A percentile compares a stretch with the other conserved stretches of the same genome.
These are phyloP conservation scores for Xylaria palmicola DNA, from an alignment of 495 filamentous ascomycete genomes.

Conservation along the genomic window DNA sequence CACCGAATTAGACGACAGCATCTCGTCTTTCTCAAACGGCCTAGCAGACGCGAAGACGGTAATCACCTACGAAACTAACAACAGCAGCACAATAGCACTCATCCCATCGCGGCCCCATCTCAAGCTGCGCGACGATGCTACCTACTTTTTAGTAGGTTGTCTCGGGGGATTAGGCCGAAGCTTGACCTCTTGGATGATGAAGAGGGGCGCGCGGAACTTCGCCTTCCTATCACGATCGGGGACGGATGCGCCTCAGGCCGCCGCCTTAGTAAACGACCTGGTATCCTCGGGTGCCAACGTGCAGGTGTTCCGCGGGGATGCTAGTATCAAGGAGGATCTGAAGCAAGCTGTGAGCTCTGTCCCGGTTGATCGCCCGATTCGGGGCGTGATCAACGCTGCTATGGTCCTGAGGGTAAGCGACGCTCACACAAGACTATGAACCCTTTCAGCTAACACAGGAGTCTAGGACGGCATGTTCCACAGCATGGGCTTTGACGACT, in stretches of 20 bases:
- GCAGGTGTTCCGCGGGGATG: conserved; percentile 33
- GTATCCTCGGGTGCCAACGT: conserved; percentile 19
- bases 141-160: conserved; percentile 54
- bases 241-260: conserved; percentile 18
- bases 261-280: conserved; percentile 20
- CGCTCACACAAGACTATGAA: conserved; percentile 2
- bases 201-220: conserved; percentile 50
- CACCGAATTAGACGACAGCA: no score
- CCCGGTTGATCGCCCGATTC: conserved; percentile 27
- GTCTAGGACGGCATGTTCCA: conserved; percentile 20
- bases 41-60: no score
- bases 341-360: conserved; percentile 14
- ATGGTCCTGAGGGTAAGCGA: conserved; percentile 33
- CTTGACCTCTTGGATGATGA: conserved; percentile 49
- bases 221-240: conserved; percentile 53
- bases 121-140: conserved; percentile 23
- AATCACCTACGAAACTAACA: no score
- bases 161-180: conserved; percentile 56
- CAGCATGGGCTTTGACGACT: conserved; percentile 10
- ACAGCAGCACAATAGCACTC: neutral
- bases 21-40: no score
- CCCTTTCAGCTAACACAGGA: conserved; percentile 1
- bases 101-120: no score
- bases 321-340: conserved; percentile 20
- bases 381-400: conserved; percentile 38